A percentile compares a stretch with the other conserved stretches of the same genome.
These are phyloP conservation scores for Candida palmyrensis DNA, from an alignment of 805 yeast species.

Conservation along the genomic window DNA sequence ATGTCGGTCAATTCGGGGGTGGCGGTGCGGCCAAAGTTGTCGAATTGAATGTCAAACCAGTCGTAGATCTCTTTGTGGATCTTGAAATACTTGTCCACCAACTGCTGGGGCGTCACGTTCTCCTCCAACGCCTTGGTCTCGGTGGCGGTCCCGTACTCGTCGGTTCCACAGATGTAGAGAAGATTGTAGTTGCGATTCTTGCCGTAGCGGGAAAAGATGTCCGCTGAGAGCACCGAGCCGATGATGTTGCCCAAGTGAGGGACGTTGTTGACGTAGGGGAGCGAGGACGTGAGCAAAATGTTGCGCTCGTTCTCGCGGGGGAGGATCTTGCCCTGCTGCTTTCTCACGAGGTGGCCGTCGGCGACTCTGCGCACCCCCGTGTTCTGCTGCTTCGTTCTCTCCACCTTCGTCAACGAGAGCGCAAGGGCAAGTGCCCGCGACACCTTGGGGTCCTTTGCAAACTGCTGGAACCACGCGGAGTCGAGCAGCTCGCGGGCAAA, in stretches of 20 bases:
- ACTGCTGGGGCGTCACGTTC: constrained; percentile 76
- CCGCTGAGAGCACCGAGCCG: constrained; percentile 93
- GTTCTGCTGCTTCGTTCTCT: constrained; percentile 32
- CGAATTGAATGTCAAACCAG: constrained; percentile 96
- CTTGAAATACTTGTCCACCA: constrained; percentile 86
- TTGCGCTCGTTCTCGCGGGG: constrained; percentile 76
- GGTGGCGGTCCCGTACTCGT: constrained; percentile 99
- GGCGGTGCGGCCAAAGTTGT: constrained; percentile 94
- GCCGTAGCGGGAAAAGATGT: constrained; percentile 84
- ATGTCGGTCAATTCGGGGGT: constrained; percentile 88
- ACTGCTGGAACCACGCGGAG: constrained; percentile 38
- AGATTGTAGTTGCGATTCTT: constrained; percentile 87
- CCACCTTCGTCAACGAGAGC: constrained; percentile 39
- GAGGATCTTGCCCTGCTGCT: constrained; percentile 21
- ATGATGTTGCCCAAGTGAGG: constrained; percentile 97
- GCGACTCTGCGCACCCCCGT: constrained; percentile 34
- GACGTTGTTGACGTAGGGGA: constrained; percentile 96
- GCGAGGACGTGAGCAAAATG: constrained; percentile 87
- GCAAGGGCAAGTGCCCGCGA: constrained; percentile 44
- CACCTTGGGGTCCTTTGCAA: constrained; percentile 34
- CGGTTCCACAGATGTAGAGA: constrained; percentile 91
- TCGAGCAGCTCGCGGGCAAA: constrained; percentile 26
- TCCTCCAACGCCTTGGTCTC: constrained; percentile 98
- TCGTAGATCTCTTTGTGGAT: constrained; percentile 88
- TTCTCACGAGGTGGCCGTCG: constrained; percentile 26